A percentile compares a stretch with the other conserved stretches of the same genome.
Evolutionary conservation across 139 green algal genomes (phyloP).

Genomic region (Chlorella ohadii): DNA sequence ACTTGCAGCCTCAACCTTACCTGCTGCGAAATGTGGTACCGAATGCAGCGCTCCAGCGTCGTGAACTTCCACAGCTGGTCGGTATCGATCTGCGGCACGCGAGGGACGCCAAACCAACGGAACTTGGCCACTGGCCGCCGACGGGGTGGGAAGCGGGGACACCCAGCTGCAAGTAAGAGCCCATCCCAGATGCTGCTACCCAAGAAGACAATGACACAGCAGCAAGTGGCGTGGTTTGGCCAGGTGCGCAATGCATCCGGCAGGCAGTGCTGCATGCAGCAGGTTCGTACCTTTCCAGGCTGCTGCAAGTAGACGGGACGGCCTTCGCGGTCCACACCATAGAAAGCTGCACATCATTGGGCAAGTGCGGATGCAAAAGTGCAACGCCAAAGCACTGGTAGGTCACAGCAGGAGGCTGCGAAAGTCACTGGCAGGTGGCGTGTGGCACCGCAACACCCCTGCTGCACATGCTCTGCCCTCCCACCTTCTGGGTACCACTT

Average conservation of each 20-base stretch:
- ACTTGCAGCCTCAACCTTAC: slow-evolving; percentile 5
- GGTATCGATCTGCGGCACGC: too few species aligned
- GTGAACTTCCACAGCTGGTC: slow-evolving; percentile 78
- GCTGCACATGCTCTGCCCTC: slow-evolving; percentile 9
- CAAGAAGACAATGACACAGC: background rate
- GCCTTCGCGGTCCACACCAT: slow-evolving; percentile 23
- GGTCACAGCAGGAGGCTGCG: too few species aligned
- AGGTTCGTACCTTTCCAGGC: slow-evolving; percentile 83
- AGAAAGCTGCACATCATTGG: slow-evolving; percentile 55
- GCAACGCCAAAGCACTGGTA: background rate
- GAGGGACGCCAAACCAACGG: too few species aligned
- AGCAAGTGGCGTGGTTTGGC: too few species aligned
- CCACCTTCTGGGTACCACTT: slow-evolving; percentile 79
- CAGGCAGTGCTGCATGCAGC: too few species aligned
- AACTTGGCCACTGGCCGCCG: too few species aligned
- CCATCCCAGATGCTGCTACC: too few species aligned
- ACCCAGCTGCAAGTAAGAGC: too few species aligned
- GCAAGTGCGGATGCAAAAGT: background rate
- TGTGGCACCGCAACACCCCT: too few species aligned
- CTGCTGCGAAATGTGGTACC: slow-evolving; percentile 78
- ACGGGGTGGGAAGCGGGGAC: too few species aligned
- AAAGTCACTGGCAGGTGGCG: too few species aligned
- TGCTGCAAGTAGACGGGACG: slow-evolving; percentile 91
- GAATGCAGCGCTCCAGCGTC: slow-evolving; percentile 87
- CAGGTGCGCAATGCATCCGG: too few species aligned